These are phyloP conservation scores for Fagopyrum homotropicum DNA, from an alignment of 148 eudicot species.

Conservation along the genomic window DNA sequence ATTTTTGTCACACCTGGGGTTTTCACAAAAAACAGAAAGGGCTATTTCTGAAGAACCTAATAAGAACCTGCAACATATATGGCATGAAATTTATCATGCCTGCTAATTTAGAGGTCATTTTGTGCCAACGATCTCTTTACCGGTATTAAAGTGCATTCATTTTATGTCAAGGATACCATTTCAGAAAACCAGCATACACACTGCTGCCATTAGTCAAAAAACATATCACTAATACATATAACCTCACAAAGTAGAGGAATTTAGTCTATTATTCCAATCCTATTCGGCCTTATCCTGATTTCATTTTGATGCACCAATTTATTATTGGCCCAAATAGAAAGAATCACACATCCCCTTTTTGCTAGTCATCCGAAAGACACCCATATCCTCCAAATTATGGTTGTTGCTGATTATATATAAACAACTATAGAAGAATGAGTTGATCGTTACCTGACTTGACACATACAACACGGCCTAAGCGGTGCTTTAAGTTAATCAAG, in stretches of 20 bases:
- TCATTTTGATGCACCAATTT: neutral
- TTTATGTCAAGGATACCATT: neutral
- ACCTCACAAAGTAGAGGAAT: neutral
- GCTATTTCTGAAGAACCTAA: neutral
- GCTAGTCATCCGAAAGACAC: neutral
- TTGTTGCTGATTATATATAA: neutral
- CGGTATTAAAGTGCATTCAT: neutral
- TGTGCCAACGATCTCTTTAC: neutral
- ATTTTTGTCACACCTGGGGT: neutral
- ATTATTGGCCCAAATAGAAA: neutral
- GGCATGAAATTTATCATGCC: neutral
- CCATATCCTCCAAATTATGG: neutral
- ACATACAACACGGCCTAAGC: slow-evolving; percentile 63
- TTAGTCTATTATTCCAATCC: neutral
- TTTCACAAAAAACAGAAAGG: neutral
- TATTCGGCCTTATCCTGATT: neutral
- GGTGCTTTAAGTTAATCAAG: slow-evolving; percentile 64
- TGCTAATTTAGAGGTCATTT: neutral
- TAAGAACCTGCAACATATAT: neutral
- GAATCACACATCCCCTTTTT: neutral
- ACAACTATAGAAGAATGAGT: slow-evolving; percentile 3
- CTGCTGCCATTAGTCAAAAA: neutral
- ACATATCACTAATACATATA: neutral
- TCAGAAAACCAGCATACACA: neutral
- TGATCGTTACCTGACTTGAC: slow-evolving; percentile 68